Base-by-base conservation (phyloP, 2,329 filamentous ascomycete species). In the Balansia obtecta region DNA sequence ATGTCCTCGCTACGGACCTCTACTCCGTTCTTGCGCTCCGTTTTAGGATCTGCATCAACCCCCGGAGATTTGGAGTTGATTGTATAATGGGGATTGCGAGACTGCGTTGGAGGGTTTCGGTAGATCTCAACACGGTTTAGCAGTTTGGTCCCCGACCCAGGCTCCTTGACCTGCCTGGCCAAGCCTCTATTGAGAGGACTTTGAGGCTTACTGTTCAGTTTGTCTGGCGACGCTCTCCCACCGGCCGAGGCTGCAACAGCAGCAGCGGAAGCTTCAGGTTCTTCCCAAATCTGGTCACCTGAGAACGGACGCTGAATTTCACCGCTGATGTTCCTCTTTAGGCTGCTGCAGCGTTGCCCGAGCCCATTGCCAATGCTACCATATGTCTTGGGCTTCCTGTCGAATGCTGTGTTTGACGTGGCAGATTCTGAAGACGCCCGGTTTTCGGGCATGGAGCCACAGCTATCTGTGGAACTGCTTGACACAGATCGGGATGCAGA, bases 1-100 rank as follows among this genome's bases (percentile, higher is more conserved):
- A 97, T 93, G 53, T 97, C 91, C 47, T 95, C 85, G 60, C 86
- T 73, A 57, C 90, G 80, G 55, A 95, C 81, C 66, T 96, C 90
- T 55, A 88, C 75, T 18, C 86, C 88, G 60, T 93, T 82, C 67
- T 86, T 89, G 56, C 74, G 83, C 43, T 77, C 77, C 39, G 75
- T 69, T 7, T 72, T 67, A 18, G 43, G 34, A 4, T 72, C 68
- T 27, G 44, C 27, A 5, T 74, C 71, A 45, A 65, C 56, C 53
- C 60, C 50, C 10, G 64, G 57, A 2, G 58, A 52, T 11, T 69
- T 65, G 4, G 71, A 60, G 58, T 93, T 95, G 49, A 75, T 80
- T 2, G 79, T 88, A 67, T 96, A 96, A 16, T 74, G 76, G 5
- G 89, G 82, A 61, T 95, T 88, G 52, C 84, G 81, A 44, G 88